Base-by-base conservation (phyloP, 2,329 filamentous ascomycete species). In the Cyanodermella asteris region DNA sequence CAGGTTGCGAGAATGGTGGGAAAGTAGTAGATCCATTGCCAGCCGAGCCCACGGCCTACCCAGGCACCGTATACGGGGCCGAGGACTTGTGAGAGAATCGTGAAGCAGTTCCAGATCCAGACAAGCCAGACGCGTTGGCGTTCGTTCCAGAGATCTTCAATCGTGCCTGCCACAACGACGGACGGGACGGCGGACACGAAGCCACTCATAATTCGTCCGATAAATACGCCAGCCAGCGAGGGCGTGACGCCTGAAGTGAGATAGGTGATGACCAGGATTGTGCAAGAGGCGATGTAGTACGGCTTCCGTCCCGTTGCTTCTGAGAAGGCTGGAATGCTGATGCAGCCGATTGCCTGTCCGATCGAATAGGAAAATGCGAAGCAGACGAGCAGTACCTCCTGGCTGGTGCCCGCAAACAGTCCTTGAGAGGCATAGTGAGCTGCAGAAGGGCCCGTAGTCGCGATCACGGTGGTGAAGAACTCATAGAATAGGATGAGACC, bases 101-200 rank as follows among this genome's bases (percentile, higher is more conserved):
- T 46, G 7, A 44, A 43, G 11, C 45, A 40, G 16, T 50, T 49
- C 56, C 56, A 60, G 6, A 48, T 35, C 26, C 51, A 52, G 6
- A 61, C 43, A 8, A 53, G 36, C 53, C 53, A 59, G 6, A 59
- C 47, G 9, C 56, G 45, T n/a, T 41, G 42, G 26, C 44, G 42
- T 2, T 46, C 43, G 28, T 57, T 50, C 56, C 50, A 40, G 50
- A 59, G 37, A 61, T 61, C 56, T 30, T 61, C 56, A 16, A 60
- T 46, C 24, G 50, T 56, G 2, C 57, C 55, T 0, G 51, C 46
- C 6, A 53, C 48, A 5, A 60, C 52, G 13, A 55, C 51, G 1
- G 53, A 47, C 2, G 56, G 56, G 7, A 58, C 48, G 4, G 56
- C 53, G 0, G 56, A 58, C 7, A 55, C 37, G 4, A 56, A 33